phyloP scores from a whole-genome alignment of 2,329 filamentous ascomycete species.

The Knoxdaviesia proteae region DNA sequence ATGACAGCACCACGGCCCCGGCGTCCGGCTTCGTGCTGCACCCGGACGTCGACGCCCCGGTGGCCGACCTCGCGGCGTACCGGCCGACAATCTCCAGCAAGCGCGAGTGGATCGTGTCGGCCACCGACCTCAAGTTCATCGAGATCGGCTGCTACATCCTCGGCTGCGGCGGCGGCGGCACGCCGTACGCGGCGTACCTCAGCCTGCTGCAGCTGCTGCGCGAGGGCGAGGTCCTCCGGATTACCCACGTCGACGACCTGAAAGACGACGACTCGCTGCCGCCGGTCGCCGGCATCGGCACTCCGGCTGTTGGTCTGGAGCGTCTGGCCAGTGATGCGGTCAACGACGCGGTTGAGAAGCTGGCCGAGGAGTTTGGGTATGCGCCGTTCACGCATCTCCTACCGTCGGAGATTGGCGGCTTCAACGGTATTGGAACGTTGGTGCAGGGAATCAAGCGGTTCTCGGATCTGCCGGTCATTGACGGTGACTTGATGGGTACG shows the following conservation, averaged over 20 bases:
- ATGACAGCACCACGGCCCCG: neutral
- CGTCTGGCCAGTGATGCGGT: constrained; percentile 12
- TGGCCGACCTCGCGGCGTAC: constrained; percentile 18
- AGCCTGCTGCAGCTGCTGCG: constrained; percentile 6
- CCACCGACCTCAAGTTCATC: constrained; percentile 8
- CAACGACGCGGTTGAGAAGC: constrained; percentile 25
- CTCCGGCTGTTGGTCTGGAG: constrained; percentile 8
- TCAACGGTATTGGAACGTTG: constrained; percentile 24
- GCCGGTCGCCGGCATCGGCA: constrained; percentile 7
- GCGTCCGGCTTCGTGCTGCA: too few relatives aligned
- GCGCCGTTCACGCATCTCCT: constrained; percentile 2
- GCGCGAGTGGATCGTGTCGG: constrained; percentile 7
- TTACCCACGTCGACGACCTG: constrained; percentile 7
- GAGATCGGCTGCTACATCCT: constrained; percentile 9
- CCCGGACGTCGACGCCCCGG: constrained; percentile 2
- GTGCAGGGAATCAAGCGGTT: constrained; percentile 15
- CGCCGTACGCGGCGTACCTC: constrained; percentile 8
- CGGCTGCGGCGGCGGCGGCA: constrained; percentile 8
- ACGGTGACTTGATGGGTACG: constrained; percentile 18
- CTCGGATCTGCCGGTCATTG: constrained; percentile 15
- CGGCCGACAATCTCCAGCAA: constrained; percentile 19
- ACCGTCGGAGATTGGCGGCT: constrained; percentile 24
- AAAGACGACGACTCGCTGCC: constrained; percentile 7
- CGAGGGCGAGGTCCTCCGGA: constrained; percentile 6
- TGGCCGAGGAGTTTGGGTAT: constrained; percentile 27